phyloP scores from a whole-genome alignment of 371 early-diverging fungal species.

The Dichotomocladium elegans region DNA sequence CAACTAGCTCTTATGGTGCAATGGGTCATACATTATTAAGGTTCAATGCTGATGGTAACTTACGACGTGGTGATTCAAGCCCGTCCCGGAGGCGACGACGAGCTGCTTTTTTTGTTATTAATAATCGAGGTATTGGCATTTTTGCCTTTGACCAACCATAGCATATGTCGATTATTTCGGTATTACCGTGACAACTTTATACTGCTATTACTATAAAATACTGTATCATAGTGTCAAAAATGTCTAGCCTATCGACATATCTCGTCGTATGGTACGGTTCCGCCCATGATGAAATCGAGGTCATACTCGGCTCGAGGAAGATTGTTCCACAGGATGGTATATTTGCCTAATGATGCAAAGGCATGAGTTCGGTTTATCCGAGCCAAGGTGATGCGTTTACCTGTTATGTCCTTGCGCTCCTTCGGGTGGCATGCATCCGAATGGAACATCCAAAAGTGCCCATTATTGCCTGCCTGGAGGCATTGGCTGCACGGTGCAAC shows the following conservation, averaged over 20 bases:
- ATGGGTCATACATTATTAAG: too few relatives aligned
- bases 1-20: too few relatives aligned
- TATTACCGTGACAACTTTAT: not conserved
- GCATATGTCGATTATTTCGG: too few relatives aligned
- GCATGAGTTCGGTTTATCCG: not conserved
- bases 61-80: too few relatives aligned
- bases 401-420: slow-evolving; percentile 18
- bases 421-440: slow-evolving; percentile 69
- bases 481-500: slow-evolving; percentile 93
- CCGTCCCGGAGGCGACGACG: not conserved
- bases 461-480: slow-evolving; percentile 90
- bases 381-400: not conserved
- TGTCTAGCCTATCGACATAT: slow-evolving; percentile 11
- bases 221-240: not conserved
- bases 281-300: slow-evolving; percentile 19
- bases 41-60: too few relatives aligned
- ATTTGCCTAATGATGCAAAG: slow-evolving; percentile 8
- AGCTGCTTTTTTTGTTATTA: not conserved
- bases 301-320: slow-evolving; percentile 22
- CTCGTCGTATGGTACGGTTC: slow-evolving; percentile 15
- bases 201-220: not conserved
- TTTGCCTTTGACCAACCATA: too few relatives aligned
- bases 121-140: too few relatives aligned
- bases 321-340: slow-evolving; percentile 17
- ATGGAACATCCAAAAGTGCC: slow-evolving; percentile 98